A percentile compares a stretch with the other conserved stretches of the same genome.
Evolutionary conservation across 1,139 yeast species (phyloP).

Genomic region (Kodamaea ohmeri): DNA sequence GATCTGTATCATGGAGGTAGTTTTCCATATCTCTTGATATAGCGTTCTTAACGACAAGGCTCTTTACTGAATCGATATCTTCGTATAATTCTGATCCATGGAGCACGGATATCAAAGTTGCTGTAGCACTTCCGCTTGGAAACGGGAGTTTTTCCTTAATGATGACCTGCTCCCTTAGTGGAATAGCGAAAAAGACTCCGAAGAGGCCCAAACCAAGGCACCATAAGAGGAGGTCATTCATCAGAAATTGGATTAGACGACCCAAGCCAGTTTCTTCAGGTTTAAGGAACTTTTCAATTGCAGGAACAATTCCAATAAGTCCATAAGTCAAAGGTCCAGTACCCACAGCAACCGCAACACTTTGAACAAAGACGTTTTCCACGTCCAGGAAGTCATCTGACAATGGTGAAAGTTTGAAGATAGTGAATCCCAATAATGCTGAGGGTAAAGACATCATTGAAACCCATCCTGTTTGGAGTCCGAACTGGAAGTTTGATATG

Average conservation of each 20-base stretch:
- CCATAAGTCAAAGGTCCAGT: constrained; percentile 97
- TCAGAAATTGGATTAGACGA: constrained; percentile 34
- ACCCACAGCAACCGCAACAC: constrained; percentile 94
- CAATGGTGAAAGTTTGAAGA: constrained; percentile 59
- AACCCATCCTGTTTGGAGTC: constrained; percentile 97
- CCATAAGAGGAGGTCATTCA: constrained; percentile 69
- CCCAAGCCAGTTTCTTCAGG: constrained; percentile 72
- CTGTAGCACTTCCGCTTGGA: constrained; percentile 96
- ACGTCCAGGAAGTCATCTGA: constrained; percentile 70
- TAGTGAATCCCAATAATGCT: constrained; percentile 81
- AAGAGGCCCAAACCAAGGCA: constrained; percentile 82
- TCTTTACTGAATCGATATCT: constrained; percentile 23
- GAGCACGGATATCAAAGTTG: constrained; percentile 82
- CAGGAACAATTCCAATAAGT: constrained; percentile 94
- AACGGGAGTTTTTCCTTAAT: constrained; percentile 82
- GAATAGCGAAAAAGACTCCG: constrained; percentile 94
- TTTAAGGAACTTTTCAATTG: constrained; percentile 83
- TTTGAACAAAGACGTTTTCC: constrained; percentile 88
- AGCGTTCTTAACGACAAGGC: constrained; percentile 3
- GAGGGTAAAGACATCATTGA: constrained; percentile 99
- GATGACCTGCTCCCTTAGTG: constrained; percentile 80
- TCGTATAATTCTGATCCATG: constrained; percentile 63
- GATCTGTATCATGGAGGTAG: not conserved
- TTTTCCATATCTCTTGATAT: constrained; percentile 12
- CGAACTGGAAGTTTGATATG: constrained; percentile 90